Evolutionary conservation across 2,329 filamentous ascomycete species (phyloP).

Genomic region (Diaporthe eres): DNA sequence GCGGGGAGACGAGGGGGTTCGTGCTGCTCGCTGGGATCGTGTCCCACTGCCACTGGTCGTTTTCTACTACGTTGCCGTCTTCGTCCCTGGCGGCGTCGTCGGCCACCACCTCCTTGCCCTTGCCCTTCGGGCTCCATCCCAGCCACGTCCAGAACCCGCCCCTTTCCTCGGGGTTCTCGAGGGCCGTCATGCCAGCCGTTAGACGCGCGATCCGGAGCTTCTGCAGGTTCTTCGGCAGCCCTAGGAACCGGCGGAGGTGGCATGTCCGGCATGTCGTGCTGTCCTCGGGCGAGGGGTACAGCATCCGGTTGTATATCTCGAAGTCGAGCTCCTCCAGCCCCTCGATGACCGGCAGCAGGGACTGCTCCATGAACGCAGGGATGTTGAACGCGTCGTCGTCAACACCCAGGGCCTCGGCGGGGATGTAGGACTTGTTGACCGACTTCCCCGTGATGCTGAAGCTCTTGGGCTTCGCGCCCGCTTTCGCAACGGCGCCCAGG

Average conservation of each 20-base stretch:
- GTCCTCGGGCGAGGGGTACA: neutral
- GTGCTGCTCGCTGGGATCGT: neutral
- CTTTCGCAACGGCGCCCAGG: slow-evolving; percentile 1
- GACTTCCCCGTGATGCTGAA: neutral
- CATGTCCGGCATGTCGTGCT: slow-evolving; percentile 5
- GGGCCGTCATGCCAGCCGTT: neutral
- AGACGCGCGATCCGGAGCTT: slow-evolving; percentile 10
- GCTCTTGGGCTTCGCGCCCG: neutral
- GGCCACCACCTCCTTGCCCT: slow-evolving; percentile 19
- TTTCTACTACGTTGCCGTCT: neutral
- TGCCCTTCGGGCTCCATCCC: slow-evolving; percentile 1
- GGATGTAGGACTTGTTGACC: neutral
- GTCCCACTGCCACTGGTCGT: neutral
- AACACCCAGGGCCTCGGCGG: neutral
- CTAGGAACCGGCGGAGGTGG: slow-evolving; percentile 12
- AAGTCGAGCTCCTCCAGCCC: slow-evolving; percentile 22
- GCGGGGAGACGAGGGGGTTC: neutral
- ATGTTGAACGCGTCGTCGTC: slow-evolving; percentile 26
- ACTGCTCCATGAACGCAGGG: neutral
- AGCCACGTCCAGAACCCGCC: slow-evolving; percentile 29
- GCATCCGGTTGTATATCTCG: neutral
- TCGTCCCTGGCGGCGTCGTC: neutral
- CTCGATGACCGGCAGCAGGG: slow-evolving; percentile 23
- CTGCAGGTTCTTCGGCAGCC: neutral
- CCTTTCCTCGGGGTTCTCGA: no score